Base-by-base conservation (phyloP, 257 asterid species). In the Solanum ossicruentum region DNA sequence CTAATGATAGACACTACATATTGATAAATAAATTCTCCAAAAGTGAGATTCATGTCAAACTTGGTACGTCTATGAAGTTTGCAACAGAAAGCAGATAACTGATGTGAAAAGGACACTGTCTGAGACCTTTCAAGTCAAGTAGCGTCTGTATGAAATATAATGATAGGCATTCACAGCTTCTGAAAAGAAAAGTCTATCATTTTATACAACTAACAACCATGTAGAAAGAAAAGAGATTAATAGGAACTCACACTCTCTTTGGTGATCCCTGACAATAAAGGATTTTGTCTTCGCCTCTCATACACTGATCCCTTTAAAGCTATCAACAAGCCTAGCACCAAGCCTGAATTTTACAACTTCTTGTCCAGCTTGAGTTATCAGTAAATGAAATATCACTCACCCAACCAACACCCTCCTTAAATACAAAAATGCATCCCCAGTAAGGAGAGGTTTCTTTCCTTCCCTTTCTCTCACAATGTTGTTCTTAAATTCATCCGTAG, bases 301-400 rank as follows among this genome's bases (percentile, higher is more conserved):
- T 47, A 93, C 91, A 85, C 94, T 88, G 84, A 88, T 57, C 56
- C 90, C 95, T 57, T 92, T 89, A 85, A 85, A 88, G 73, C 85
- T 88, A 55, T 92, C 97, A 80, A 89, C 84, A 79, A 94, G 39
- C 87, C 92, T 90, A 41, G 96, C 98, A 83, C 98, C 98, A 55
- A 95, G 91, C 89, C 97, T 90, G 87, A 94, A 95, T 83, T 89
- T 93, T 28, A 85, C 98, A 97, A 83, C 98, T 95, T 91, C 98
- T 93, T 39, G 98, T 95, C 98, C 98, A 94, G 89, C 98, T 95
- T 39, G 98, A 95, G 88, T 95, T 95, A 86, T 95, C 98, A 36
- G 98, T 93, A 86, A 95, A 91, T 47, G 92, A 88, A 86, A 95
- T 86, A 57, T 94, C 93, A 26, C 94, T 91, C 9, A 94, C 90